Evolutionary conservation across 2,329 filamentous ascomycete genomes (phyloP), one percentile per base, ranked within the genome.

Genomic region (Fusarium sp.): DNA sequence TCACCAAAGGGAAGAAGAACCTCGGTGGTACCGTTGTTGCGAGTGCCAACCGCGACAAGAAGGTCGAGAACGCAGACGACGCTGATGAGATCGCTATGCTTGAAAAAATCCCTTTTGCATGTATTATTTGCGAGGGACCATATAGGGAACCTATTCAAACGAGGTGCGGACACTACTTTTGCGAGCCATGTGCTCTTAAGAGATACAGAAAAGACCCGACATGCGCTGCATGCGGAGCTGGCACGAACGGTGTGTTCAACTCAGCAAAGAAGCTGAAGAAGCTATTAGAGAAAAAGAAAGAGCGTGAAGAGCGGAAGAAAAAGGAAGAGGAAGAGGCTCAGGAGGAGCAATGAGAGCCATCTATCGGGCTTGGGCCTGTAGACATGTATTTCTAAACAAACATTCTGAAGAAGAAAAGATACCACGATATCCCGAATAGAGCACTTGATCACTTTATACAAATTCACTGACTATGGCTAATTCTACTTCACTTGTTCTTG

Each of bases 151-250:
- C 96, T 0, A 89, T 98, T 18, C 85, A 95, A 30, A 98, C 96
- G 18, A 92, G 94, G 73, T 99, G 96, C 75, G 93, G 94, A 1
- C 96, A 99, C 81, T 98, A 98, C 81, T 98, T 98, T 79, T 99
- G 96, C 80, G 93, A 98, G 81, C 86, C 88, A 3, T 99, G 96
- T 81, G 96, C 96, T 31, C 85, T 98, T 76, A 91, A 93, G 79
- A 85, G 95, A 73, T 98, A 98, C 80, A 88, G 93, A 71, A 96
- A 94, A 79, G 94, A 95, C 76, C 95, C 95, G 8, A 90, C 90
- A 6, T 98, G 96, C 81, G 94, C 93, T 5, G 93, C 92, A 8
- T 98, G 96, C 80, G 93, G 94, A 2, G 87, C 91, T 2, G 93
- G 94, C 10, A 98, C 95, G 0, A 91, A 92, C 35, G 96, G 96